Conservation (phyloP, 768 basidiomycete genomes). For the Mycena polygramma region DNA sequence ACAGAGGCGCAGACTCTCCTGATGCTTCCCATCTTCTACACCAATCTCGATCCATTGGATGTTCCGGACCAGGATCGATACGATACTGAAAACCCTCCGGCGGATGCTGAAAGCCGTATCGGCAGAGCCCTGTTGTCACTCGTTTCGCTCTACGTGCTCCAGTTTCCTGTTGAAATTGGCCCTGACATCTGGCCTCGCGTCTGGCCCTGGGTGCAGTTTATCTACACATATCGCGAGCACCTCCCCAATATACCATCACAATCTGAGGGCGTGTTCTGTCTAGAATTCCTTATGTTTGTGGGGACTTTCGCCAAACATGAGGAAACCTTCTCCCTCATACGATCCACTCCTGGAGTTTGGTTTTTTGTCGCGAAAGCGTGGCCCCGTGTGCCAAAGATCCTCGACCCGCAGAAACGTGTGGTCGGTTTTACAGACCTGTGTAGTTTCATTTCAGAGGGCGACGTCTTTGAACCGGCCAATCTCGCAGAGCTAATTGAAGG, state of each 20-base stretch:
- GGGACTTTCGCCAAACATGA: background rate
- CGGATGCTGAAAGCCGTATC: background rate
- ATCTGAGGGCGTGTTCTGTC: background rate
- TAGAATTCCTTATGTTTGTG: conserved; percentile 5
- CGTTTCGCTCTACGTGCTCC: background rate
- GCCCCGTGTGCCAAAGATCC: background rate
- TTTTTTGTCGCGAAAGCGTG: background rate
- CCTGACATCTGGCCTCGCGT: conserved; percentile 8
- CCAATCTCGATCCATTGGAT: background rate
- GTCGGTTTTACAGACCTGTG: background rate
- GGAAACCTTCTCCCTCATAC: background rate
- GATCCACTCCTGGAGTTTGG: background rate
- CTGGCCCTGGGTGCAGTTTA: conserved; percentile 4
- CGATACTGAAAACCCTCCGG: background rate
- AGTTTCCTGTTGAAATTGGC: background rate
- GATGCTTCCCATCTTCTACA: background rate
- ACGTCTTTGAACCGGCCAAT: background rate
- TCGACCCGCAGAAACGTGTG: background rate
- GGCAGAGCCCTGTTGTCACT: background rate
- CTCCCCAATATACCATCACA: background rate
- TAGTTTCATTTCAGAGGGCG: background rate
- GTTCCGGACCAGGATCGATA: background rate
- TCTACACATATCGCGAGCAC: background rate
- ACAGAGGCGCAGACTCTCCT: background rate
- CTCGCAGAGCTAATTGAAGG: conserved; percentile 10